Evolutionary conservation across 2,329 filamentous ascomycete species (phyloP), one percentile per base, ranked within the genome.

Genomic region (Apiospora koreana): DNA sequence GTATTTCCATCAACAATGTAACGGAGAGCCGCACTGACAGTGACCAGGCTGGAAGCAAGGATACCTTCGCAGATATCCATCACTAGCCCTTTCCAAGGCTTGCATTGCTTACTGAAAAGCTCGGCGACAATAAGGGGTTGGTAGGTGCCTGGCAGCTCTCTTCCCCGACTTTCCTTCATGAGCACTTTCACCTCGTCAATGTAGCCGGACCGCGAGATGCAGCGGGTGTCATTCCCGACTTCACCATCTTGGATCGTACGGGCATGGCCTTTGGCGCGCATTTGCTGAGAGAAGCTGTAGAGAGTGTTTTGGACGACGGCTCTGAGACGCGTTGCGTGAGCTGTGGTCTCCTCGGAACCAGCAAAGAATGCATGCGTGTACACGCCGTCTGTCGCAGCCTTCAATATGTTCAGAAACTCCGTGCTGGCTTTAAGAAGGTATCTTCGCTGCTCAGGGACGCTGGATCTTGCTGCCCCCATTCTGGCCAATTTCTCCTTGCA

Each of bases 111-210:
- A 0, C 46, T 69, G 58, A 82, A 83, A 0, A 82, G 73, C 8
- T 80, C 77, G 2, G 73, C 72, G 3, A 82, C 73, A 2, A 82
- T 75, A 18, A 81, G 54, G 0, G 81, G 80, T 62, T 80, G 80
- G 72, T 77, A 82, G 0, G 76, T 77, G 7, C 81, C 81, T 0
- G 78, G 78, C 28, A 83, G 76, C 69, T 83, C 81, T 2, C 80
- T 73, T 7, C 81, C 81, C 4, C 77, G 73, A 10, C 68, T 79
- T 5, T 69, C 58, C 35, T 38, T 70, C 74, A 82, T 78, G 1
- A 78, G 38, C 0, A 46, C 10, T 50, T 75, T 74, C n/a, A 81
- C 78, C 3, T 75, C 43, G 1, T 72, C n/a, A 18, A 79, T 41
- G 62, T 75, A 78, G 1, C 73, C 50, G 0, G 48, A 45, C 8